A percentile compares a stretch with the other conserved stretches of the same genome.
phyloP scores from a whole-genome alignment of 164 flowering plant genomes.

The Taxillus chinensis region DNA sequence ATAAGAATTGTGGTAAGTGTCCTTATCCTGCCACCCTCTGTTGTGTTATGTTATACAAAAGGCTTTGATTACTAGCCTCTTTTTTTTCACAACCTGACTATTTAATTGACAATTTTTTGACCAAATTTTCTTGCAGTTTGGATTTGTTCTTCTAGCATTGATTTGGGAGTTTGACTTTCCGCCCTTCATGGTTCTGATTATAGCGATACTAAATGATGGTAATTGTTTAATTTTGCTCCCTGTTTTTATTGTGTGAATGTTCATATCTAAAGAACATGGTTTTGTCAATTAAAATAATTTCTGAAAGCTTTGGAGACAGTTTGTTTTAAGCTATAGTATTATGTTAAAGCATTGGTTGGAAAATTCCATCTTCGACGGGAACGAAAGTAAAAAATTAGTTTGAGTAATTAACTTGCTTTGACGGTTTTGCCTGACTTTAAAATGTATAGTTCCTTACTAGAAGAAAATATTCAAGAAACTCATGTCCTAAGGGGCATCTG shows the following conservation, averaged over 20 bases:
- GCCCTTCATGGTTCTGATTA: constrained; percentile 86
- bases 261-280: too few relatives aligned
- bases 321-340: too few relatives aligned
- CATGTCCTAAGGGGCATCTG: too few relatives aligned
- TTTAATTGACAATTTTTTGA: background rate
- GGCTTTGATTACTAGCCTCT: background rate
- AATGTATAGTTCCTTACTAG: too few relatives aligned
- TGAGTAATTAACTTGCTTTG: too few relatives aligned
- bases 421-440: too few relatives aligned
- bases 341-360: too few relatives aligned
- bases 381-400: too few relatives aligned
- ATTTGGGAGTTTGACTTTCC: constrained; percentile 94
- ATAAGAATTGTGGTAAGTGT: constrained; percentile 83
- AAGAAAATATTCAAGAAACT: too few relatives aligned
- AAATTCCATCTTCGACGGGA: too few relatives aligned
- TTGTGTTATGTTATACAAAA: background rate
- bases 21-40: background rate
- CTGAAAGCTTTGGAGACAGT: too few relatives aligned
- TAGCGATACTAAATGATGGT: constrained; percentile 88
- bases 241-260: background rate
- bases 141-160: constrained; percentile 68
- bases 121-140: constrained; percentile 44
- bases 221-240: constrained; percentile 13
- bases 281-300: background rate
- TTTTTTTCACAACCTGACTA: background rate